These are phyloP conservation scores for Guyanaporus albipodus DNA, from an alignment of 768 basidiomycete species.

Conservation along the genomic window DNA sequence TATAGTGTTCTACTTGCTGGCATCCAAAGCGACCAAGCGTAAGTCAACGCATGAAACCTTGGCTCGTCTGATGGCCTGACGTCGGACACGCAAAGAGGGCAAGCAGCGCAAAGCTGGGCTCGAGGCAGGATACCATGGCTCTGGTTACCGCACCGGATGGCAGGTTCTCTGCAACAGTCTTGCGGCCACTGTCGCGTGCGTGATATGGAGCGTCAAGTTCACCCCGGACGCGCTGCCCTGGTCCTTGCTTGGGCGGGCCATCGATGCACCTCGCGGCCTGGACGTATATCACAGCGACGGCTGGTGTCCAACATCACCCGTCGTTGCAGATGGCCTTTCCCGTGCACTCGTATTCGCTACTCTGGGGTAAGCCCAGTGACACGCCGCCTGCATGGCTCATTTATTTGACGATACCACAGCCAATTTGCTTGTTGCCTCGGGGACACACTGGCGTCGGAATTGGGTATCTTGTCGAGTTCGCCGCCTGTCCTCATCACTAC, in stretches of 20 bases:
- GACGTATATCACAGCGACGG: conserved; percentile 35
- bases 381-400: not conserved
- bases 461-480: conserved; percentile 76
- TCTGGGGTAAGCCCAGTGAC: conserved; percentile 54
- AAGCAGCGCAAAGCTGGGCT: conserved; percentile 69
- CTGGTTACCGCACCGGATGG: conserved; percentile 70
- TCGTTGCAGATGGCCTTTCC: conserved; percentile 48
- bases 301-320: conserved; percentile 63
- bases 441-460: conserved; percentile 90
- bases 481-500: conserved; percentile 79
- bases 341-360: conserved; percentile 58
- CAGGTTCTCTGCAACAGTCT: conserved; percentile 85
- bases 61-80: not conserved
- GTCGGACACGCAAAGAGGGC: conserved; percentile 48
- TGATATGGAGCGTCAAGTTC: conserved; percentile 63
- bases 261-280: conserved; percentile 10
- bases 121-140: conserved; percentile 73
- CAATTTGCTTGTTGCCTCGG: conserved; percentile 89
- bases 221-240: conserved; percentile 41
- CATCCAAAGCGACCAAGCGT: conserved; percentile 82
- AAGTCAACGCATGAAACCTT: conserved; percentile 21
- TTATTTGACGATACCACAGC: conserved; percentile 37
- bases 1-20: conserved; percentile 75
- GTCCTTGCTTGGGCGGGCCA: conserved; percentile 21
- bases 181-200: conserved; percentile 53